Evolutionary conservation across 2,329 filamentous ascomycete genomes (phyloP).

Genomic region (Cercospora sp.): DNA sequence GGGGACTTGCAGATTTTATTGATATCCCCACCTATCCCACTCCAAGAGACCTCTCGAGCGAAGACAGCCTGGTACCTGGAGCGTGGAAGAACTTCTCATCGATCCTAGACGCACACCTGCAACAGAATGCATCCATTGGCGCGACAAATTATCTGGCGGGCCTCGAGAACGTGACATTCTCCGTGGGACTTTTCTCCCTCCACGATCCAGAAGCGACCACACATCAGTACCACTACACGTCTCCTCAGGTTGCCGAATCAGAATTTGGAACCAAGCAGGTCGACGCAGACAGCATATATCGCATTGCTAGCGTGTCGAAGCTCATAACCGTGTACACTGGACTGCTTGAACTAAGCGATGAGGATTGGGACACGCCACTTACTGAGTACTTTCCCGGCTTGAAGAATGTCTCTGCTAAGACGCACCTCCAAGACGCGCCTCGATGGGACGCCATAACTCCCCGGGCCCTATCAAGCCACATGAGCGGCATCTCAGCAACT

Average conservation of each 20-base stretch:
- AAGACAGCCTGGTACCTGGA: neutral
- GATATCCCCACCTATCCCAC: neutral
- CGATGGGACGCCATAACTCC: slow-evolving; percentile 52
- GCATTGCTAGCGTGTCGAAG: slow-evolving; percentile 27
- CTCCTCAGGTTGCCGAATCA: slow-evolving; percentile 3
- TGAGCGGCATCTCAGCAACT: slow-evolving; percentile 38
- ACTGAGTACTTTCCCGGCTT: slow-evolving; percentile 49
- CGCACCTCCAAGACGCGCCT: neutral
- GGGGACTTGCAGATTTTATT: neutral
- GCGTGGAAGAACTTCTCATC: neutral
- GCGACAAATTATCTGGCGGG: neutral
- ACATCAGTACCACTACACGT: slow-evolving; percentile 16
- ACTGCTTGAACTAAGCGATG: slow-evolving; percentile 42
- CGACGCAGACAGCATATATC: slow-evolving; percentile 22
- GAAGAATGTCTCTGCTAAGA: neutral
- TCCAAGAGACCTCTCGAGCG: neutral
- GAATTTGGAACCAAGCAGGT: slow-evolving; percentile 7
- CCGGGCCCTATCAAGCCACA: slow-evolving; percentile 48
- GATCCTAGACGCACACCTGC: neutral
- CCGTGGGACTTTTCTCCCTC: slow-evolving; percentile 14
- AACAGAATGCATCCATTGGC: neutral
- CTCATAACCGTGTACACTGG: slow-evolving; percentile 42
- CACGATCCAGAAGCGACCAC: slow-evolving; percentile 8
- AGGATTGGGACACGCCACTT: slow-evolving; percentile 45
- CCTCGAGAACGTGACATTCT: slow-evolving; percentile 16